Evolutionary conservation across 805 yeast genomes (phyloP).

Genomic region (Blastobotrys robertii): DNA sequence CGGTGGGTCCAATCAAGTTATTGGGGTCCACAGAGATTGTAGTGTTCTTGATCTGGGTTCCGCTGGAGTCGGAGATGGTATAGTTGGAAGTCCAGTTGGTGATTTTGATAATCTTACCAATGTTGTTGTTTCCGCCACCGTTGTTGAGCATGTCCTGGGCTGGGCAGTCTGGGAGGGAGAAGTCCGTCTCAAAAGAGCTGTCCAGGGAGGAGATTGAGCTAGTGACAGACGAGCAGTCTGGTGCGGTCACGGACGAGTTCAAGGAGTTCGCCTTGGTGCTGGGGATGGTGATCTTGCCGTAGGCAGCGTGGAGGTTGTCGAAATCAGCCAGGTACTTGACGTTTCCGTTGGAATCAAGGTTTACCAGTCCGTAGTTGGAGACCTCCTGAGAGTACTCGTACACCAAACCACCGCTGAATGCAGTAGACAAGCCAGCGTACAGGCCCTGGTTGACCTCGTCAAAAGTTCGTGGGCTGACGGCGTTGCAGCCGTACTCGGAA

Average conservation of each 20-base stretch:
- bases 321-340: constrained; percentile 52
- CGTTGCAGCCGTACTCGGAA: constrained; percentile 87
- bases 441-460: constrained; percentile 63
- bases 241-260: constrained; percentile 16
- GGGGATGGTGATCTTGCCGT: constrained; percentile 31
- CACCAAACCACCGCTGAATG: constrained; percentile 83
- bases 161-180: constrained; percentile 29
- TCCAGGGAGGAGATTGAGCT: constrained; percentile 20
- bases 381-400: constrained; percentile 79
- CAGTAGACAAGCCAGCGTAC: constrained; percentile 45
- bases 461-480: constrained; percentile 68
- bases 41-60: constrained; percentile 21
- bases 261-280: constrained; percentile 13
- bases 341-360: constrained; percentile 37
- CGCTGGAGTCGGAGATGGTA: constrained; percentile 23
- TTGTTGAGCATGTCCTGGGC: constrained; percentile 26
- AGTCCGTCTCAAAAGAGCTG: constrained; percentile 22
- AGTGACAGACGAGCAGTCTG: constrained; percentile 18
- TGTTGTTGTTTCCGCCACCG: constrained; percentile 31
- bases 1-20: constrained; percentile 7
- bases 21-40: constrained; percentile 15
- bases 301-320: constrained; percentile 47
- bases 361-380: constrained; percentile 72
- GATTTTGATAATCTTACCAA: constrained; percentile 26
- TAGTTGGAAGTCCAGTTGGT: constrained; percentile 20